Evolutionary conservation across 2,329 filamentous ascomycete species (phyloP).

Genomic region (Myriosclerotinia scirpicola): DNA sequence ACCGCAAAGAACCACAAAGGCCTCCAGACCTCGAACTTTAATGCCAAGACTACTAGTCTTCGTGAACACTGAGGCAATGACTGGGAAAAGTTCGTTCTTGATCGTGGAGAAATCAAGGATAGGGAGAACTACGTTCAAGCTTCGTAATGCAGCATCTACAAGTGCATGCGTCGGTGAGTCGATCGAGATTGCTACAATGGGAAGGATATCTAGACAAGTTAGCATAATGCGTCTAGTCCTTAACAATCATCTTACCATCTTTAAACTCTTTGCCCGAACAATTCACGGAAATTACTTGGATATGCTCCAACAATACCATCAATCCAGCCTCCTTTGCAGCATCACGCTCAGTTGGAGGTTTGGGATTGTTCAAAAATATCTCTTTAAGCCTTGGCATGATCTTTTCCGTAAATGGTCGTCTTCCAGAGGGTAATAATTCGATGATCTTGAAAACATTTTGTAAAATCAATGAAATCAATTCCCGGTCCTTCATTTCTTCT

Average conservation of each 20-base stretch:
- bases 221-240: conserved; percentile 26
- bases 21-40: conserved; percentile 88
- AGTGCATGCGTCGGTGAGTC: conserved; percentile 87
- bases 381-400: conserved; percentile 83
- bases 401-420: conserved; percentile 77
- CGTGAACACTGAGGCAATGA: conserved; percentile 86
- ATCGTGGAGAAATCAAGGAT: conserved; percentile 94
- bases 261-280: conserved; percentile 92
- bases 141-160: conserved; percentile 80
- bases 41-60: conserved; percentile 92
- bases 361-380: conserved; percentile 68
- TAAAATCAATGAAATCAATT: conserved; percentile 79
- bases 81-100: conserved; percentile 94
- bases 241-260: conserved; percentile 61
- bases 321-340: conserved; percentile 82
- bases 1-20: conserved; percentile 86
- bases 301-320: conserved; percentile 86
- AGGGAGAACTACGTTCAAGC: conserved; percentile 76
- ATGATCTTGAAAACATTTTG: conserved; percentile 93
- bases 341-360: conserved; percentile 67
- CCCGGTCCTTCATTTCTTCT: conserved; percentile 91
- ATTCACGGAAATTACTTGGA: conserved; percentile 72
- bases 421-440: conserved; percentile 72
- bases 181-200: conserved; percentile 78
- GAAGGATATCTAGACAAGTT: conserved; percentile 69